Evolutionary conservation across 1,139 yeast species (phyloP).

Genomic region (Geotrichum candidum): DNA sequence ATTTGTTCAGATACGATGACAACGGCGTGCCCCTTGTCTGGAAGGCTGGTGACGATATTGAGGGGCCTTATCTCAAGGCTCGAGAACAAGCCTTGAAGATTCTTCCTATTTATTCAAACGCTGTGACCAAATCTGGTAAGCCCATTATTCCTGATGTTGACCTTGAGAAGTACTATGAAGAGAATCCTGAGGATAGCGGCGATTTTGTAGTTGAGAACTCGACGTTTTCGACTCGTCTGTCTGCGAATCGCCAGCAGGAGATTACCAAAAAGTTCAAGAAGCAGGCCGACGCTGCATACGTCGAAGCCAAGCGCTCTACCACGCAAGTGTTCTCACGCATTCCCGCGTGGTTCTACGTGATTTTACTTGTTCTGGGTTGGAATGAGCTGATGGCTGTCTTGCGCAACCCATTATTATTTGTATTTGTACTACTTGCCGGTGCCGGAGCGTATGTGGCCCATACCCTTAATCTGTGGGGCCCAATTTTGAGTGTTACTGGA

Average conservation of each 20-base stretch:
- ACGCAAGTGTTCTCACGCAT: constrained; percentile 52
- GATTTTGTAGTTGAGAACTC: constrained; percentile 36
- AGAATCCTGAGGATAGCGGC: constrained; percentile 35
- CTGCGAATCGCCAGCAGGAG: constrained; percentile 51
- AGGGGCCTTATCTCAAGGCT: constrained; percentile 54
- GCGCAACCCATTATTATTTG: constrained; percentile 69
- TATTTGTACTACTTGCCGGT: constrained; percentile 50
- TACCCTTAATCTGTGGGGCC: constrained; percentile 67
- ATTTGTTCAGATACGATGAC: constrained; percentile 72
- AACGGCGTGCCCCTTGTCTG: constrained; percentile 80
- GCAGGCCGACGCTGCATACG: constrained; percentile 71
- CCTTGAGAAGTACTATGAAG: constrained; percentile 35
- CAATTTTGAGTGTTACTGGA: constrained; percentile 56
- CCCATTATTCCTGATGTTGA: constrained; percentile 55
- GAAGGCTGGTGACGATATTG: constrained; percentile 69
- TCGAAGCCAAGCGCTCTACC: constrained; percentile 58
- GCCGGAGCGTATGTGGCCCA: constrained; percentile 66
- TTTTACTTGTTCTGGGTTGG: constrained; percentile 83
- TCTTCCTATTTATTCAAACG: constrained; percentile 56
- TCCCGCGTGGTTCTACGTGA: constrained; percentile 72
- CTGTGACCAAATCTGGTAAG: constrained; percentile 48
- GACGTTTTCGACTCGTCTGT: constrained; percentile 54
- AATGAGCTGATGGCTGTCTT: constrained; percentile 87
- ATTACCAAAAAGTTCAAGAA: constrained; percentile 60
- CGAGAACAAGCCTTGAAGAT: constrained; percentile 51